Conservation (phyloP, 345 rosid species). For the Aquilaria malaccensis region DNA sequence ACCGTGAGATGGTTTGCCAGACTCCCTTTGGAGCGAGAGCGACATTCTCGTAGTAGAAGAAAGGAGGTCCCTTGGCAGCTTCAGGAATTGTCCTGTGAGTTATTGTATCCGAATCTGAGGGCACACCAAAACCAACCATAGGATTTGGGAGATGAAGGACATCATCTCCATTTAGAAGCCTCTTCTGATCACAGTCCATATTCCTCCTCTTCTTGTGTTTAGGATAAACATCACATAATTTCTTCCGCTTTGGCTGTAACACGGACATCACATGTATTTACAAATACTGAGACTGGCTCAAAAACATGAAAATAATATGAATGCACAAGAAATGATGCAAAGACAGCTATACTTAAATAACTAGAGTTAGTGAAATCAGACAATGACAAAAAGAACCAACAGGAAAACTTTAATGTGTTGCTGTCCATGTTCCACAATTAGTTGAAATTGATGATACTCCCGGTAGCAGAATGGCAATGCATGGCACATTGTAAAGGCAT, state of each 20-base stretch:
- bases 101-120: constrained; percentile 27
- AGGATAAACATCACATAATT: constrained; percentile 7
- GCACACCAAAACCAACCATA: constrained; percentile 90
- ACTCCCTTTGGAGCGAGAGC: constrained; percentile 92
- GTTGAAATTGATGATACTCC: too few relatives aligned
- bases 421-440: too few relatives aligned
- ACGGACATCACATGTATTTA: background rate
- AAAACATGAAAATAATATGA: too few relatives aligned
- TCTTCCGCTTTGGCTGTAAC: constrained; percentile 31
- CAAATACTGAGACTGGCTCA: too few relatives aligned
- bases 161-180: constrained; percentile 30
- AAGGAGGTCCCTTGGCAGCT: constrained; percentile 62
- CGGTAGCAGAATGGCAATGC: too few relatives aligned
- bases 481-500: too few relatives aligned
- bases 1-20: constrained; percentile 78
- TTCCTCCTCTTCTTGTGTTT: constrained; percentile 49
- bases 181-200: constrained; percentile 18
- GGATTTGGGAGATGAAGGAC: constrained; percentile 65
- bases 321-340: too few relatives aligned
- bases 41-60: constrained; percentile 85
- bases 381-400: too few relatives aligned
- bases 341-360: too few relatives aligned
- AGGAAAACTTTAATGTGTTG: too few relatives aligned
- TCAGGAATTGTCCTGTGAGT: constrained; percentile 49
- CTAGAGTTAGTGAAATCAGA: too few relatives aligned